Conservation (phyloP, 2,329 filamentous ascomycete species). For the Aspergillus bombycis region DNA sequence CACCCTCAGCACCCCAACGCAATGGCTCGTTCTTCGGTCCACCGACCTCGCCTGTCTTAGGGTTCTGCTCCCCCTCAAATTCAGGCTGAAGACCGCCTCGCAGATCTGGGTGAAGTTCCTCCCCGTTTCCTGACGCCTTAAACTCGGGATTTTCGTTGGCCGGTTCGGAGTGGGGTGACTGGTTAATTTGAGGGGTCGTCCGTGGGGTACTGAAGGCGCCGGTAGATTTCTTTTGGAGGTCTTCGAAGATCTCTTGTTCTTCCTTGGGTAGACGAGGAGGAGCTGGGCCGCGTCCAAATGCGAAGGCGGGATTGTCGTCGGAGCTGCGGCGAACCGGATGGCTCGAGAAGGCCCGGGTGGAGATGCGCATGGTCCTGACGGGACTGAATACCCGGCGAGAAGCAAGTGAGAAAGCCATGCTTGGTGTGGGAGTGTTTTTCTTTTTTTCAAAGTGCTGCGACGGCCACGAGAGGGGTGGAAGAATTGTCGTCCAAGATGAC, state of each 20-base stretch:
- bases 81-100: slow-evolving; percentile 80
- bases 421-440: background rate
- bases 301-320: slow-evolving; percentile 33
- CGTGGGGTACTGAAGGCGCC: slow-evolving; percentile 72
- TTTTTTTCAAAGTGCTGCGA: background rate
- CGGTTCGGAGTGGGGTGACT: slow-evolving; percentile 46
- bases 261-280: slow-evolving; percentile 86
- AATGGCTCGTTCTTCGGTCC: slow-evolving; percentile 97
- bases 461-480: background rate
- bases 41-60: slow-evolving; percentile 91
- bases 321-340: slow-evolving; percentile 25
- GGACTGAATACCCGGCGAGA: slow-evolving; percentile 42
- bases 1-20: slow-evolving; percentile 75
- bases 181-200: slow-evolving; percentile 51
- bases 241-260: slow-evolving; percentile 88
- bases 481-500: background rate
- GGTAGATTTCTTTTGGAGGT: slow-evolving; percentile 76
- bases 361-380: slow-evolving; percentile 41
- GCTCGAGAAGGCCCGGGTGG: slow-evolving; percentile 32
- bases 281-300: slow-evolving; percentile 58
- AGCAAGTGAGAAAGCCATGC: slow-evolving; percentile 24
- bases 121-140: slow-evolving; percentile 61
- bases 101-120: slow-evolving; percentile 71
- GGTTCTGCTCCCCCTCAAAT: slow-evolving; percentile 90
- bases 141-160: slow-evolving; percentile 43